These are phyloP conservation scores for Ceratobasidium theobromae DNA, from an alignment of 1,284 basidiomycete species.

Conservation along the genomic window DNA sequence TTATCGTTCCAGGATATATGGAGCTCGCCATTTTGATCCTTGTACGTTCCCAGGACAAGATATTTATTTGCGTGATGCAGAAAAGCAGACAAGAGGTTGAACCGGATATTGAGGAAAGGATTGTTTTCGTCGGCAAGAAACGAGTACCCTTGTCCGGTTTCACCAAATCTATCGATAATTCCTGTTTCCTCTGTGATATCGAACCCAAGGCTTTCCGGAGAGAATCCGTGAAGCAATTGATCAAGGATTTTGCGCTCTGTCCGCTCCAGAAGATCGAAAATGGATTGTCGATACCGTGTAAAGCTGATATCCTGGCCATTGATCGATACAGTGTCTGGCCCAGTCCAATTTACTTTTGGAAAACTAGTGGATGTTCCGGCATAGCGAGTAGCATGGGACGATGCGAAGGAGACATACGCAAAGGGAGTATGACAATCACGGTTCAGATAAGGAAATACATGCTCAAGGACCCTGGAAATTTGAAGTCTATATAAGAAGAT, in stretches of 20 bases:
- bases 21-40: not conserved
- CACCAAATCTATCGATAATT: not conserved
- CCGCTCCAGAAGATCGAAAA: not conserved
- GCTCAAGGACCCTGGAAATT: not conserved
- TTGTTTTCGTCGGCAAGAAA: not conserved
- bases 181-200: not conserved
- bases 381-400: not conserved
- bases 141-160: not conserved
- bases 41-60: not conserved
- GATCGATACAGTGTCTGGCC: not conserved
- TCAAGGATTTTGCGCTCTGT: no score
- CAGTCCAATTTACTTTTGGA: not conserved
- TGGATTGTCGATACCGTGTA: not conserved
- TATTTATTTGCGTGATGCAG: not conserved
- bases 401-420: not conserved
- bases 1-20: not conserved
- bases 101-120: not conserved
- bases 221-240: not conserved
- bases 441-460: not conserved
- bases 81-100: not conserved
- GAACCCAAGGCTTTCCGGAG: not conserved
- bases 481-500: no score
- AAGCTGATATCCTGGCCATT: not conserved
- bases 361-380: not conserved
- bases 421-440: no score